phyloP scores from a whole-genome alignment of 106 monocot genomes.

The Narthecium ossifragum region DNA sequence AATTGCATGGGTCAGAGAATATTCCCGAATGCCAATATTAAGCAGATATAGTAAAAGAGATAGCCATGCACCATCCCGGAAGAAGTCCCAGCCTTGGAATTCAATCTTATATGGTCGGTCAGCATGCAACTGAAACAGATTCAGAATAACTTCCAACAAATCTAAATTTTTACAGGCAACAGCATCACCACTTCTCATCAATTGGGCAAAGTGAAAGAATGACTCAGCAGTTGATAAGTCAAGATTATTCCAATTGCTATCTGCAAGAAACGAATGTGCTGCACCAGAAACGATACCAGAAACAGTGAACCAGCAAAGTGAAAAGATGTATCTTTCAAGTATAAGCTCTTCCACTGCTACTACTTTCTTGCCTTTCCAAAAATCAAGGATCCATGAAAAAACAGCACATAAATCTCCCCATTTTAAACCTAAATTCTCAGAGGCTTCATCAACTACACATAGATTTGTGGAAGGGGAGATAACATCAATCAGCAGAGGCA shows the following conservation, averaged over 20 bases:
- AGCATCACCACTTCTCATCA: slow-evolving; percentile 15
- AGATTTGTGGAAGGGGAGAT: slow-evolving; percentile 18
- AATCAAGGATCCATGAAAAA: slow-evolving; percentile 52
- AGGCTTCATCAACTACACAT: slow-evolving; percentile 19
- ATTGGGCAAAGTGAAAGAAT: slow-evolving; percentile 49
- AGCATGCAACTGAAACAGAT: slow-evolving; percentile 37
- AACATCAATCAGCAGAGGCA: slow-evolving; percentile 77
- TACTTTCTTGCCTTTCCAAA: slow-evolving; percentile 69
- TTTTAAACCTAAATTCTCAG: slow-evolving; percentile 41
- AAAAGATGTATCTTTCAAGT: slow-evolving; percentile 80
- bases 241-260: slow-evolving; percentile 9
- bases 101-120: slow-evolving; percentile 1
- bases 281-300: slow-evolving; percentile 21
- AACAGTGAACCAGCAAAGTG: slow-evolving; percentile 71
- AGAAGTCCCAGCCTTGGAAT: slow-evolving; percentile 57
- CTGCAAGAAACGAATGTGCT: slow-evolving; percentile 5
- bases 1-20: slow-evolving; percentile 20
- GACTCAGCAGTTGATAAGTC: slow-evolving; percentile 23
- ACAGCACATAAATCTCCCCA: slow-evolving; percentile 28
- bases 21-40: slow-evolving; percentile 37
- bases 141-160: slow-evolving; percentile 21
- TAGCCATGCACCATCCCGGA: slow-evolving; percentile 53
- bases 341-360: slow-evolving; percentile 65
- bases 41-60: slow-evolving; percentile 58
- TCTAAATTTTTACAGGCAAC: slow-evolving; percentile 12